Evolutionary conservation across 202 grass and related monocot genomes (phyloP).

Genomic region (Dendrocalamus latiflorus): DNA sequence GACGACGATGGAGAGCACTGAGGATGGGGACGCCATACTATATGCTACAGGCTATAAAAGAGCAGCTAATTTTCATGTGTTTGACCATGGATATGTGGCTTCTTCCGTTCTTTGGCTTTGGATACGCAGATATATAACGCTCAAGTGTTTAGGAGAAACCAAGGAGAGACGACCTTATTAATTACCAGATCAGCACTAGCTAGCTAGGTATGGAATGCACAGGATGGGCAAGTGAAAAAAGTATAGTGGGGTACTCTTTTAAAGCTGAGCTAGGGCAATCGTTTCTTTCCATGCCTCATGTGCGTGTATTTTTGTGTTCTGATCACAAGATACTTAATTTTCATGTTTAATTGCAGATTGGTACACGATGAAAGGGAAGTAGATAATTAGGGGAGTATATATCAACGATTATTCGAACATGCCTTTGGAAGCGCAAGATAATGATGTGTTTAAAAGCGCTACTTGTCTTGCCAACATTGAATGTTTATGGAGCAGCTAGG

Average conservation of each 20-base stretch:
- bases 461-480: neutral
- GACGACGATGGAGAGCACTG: slow-evolving; percentile 20
- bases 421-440: neutral
- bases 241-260: too few relatives aligned
- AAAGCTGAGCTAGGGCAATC: neutral
- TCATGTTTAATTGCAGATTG: neutral
- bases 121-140: neutral
- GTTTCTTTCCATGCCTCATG: neutral
- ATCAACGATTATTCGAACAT: neutral
- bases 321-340: neutral
- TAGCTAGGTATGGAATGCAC: too few relatives aligned
- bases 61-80: neutral
- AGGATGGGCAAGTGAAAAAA: too few relatives aligned
- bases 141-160: slow-evolving; percentile 11
- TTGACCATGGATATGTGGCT: neutral
- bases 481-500: neutral
- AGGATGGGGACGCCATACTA: neutral
- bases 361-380: neutral
- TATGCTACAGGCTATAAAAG: neutral
- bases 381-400: neutral
- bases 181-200: neutral
- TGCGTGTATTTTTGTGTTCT: too few relatives aligned
- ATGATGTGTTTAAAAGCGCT: neutral
- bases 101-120: slow-evolving; percentile 11
- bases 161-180: neutral